Base-by-base conservation (phyloP, 345 rosid species). In the Aquilaria sinensis region DNA sequence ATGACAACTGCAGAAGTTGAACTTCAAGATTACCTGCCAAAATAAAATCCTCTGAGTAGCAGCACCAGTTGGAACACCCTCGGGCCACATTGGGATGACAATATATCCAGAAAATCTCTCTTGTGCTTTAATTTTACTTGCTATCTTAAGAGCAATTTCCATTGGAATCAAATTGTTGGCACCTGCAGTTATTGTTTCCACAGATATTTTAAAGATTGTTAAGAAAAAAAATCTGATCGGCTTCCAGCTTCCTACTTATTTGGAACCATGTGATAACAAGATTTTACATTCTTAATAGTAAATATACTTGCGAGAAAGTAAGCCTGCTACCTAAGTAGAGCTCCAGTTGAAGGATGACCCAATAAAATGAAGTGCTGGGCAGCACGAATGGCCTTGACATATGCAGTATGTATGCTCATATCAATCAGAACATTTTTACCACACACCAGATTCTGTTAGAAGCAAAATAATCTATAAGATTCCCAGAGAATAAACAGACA, bases 331-430 rank as follows among this genome's bases (percentile, higher is more conserved):
- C 97, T 66, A 90, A 60, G 75, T 86, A 43, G 88, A 78, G 75
- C 74, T 81, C 98, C 98, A 93, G 65, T 80, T 84, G 82, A 71
- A 90, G 14, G 98, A 88, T 58, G 98, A 93, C 29, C 98, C 98
- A 69, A 88, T 81, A n/a, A 93, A 67, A 93, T 88, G 70, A 80
- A 93, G 74, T 93, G 96, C 77, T 93, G 98, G 33, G 98, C 98
- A 66, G 94, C 73, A 74, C 98, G 98, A 60, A 93, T 93, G 68
- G 97, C 98, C 73, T 86, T 88, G 64, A 93, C 96, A 66, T 88
- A 93, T 65, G 97, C 96, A 0, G 95, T 83, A 77, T 90, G 98
- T 78, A 93, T 93, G 90, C 98, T 93, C 98, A 93, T 90, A 82
- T 93, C 98, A 52, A 93, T 93, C 59, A 93, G 87, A 53, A 90